Percentiles rank a stretch among this genome's conserved stretches.
Evolutionary conservation across 768 basidiomycete genomes (phyloP).

Genomic region (Candolleomyces aberdarensis): DNA sequence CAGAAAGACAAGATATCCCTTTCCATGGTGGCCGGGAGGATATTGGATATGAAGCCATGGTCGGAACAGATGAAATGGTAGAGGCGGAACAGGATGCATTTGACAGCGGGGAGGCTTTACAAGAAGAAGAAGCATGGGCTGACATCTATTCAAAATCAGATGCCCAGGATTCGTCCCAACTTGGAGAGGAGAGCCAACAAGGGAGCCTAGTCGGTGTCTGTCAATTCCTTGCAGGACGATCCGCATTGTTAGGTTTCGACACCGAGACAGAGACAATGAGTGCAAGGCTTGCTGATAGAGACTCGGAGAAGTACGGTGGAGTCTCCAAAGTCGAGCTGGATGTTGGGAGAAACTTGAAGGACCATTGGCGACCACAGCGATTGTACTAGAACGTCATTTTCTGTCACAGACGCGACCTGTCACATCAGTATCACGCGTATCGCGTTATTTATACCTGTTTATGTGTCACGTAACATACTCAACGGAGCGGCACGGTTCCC

Average conservation of each 20-base stretch:
- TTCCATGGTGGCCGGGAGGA: too few species aligned
- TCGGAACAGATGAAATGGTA: too few species aligned
- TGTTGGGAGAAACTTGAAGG: constrained; percentile 52
- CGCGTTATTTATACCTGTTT: neutral
- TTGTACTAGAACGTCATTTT: constrained; percentile 27
- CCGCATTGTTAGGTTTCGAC: constrained; percentile 1
- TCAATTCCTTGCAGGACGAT: constrained; percentile 6
- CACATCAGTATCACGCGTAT: neutral
- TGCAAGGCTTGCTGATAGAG: neutral
- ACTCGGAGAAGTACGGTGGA: neutral
- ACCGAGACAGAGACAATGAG: neutral
- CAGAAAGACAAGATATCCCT: too few species aligned
- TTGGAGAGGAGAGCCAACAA: too few species aligned
- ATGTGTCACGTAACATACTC: neutral
- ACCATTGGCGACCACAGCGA: constrained; percentile 67
- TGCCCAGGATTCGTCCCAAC: too few species aligned
- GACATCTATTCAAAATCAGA: too few species aligned
- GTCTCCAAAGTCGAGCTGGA: constrained; percentile 48
- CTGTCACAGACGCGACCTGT: neutral
- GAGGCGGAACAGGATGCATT: too few species aligned
- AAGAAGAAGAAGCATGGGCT: too few species aligned
- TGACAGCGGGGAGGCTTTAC: too few species aligned
- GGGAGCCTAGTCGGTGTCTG: neutral
- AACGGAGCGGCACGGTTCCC: too few species aligned
- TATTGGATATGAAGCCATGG: too few species aligned